Evolutionary conservation across 345 rosid species (phyloP), one percentile per base, ranked within the genome.

Genomic region (Brassica juncea): DNA sequence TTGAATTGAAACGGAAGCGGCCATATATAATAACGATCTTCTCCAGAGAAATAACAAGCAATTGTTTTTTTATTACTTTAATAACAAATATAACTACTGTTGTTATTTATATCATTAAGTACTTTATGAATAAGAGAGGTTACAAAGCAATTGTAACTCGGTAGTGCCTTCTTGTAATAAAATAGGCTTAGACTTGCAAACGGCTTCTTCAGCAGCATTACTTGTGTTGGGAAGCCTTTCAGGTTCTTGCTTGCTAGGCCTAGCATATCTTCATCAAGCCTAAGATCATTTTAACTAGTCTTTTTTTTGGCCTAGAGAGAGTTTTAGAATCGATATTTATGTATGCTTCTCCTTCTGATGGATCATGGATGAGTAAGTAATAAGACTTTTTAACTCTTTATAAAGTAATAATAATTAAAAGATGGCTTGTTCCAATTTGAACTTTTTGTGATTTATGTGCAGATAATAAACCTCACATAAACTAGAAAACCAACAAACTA

Each of bases 111-210:
- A 77, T 77, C 31, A 62, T 19, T 19, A 37, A 64, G 8, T 44
- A 11, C 14, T 71, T 71, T 62, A 62, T 71, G 76, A 78, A 78
- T 78, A 78, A 70, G 63, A 70, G 57, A 8, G 47, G 16, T 54
- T 15, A 52, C 30, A 63, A 39, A 39, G 32, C 64, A 60, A 21
- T 52, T 49, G 54, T n/a, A 4, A 49, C 57, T 16, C 0, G 10
- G 2, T 16, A 16, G 59, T 54, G 25, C 2, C 59, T 49, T 14
- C 21, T 54, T 54, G 59, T 54, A 54, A 54, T 16, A 19, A 19
- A 19, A 19, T 19, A 19, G 21, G 21, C 0, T 42, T 42, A 11
- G 2, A 42, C 5, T 42, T 47, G 57, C 16, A 14, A 49, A n/a
- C 57, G 6, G 55, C 55, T 49, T 49, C 55, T 44, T 44, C n/a